Base-by-base conservation (phyloP, 164 flowering plant genomes). In the Brasenia schreberi region DNA sequence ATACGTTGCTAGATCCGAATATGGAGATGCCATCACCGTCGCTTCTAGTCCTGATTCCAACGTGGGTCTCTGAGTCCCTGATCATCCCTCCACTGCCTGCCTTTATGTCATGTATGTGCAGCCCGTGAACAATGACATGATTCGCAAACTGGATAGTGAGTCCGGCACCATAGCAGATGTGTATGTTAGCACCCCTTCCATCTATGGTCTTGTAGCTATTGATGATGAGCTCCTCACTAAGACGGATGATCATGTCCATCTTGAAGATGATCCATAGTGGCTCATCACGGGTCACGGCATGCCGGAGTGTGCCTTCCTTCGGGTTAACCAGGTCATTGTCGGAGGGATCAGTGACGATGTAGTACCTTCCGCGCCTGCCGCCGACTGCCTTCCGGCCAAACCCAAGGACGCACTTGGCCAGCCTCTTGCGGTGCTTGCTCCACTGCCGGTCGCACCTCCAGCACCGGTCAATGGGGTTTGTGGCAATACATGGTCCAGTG, bases 401-500 rank as follows among this genome's bases (percentile, higher is more conserved):
- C 0, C 96, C 96, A 0, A 74, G 73, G 16, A 58, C 88, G 42
- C 96, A 89, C 12, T 77, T 73, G 0, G 88, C 89, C 2, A 87
- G 73, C 77, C 64, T 74, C 76, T 79, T 78, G 44, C 96, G 70
- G 70, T 87, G 62, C 0, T 42, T 42, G 0, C 76, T 82, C 96
- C 96, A 89, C 65, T 84, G 67, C 0, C 67, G 64, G 5, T 69
- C 71, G 68, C 96, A 89, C 71, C 93, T 76, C 96, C 96, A 89
- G 79, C 93, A 89, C 0, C 77, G 39, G 70, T 89, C 96, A 18
- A 89, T 89, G 0, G 96, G 96, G 77, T 89, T 89, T 1, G 83
- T 81, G 0, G 89, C 93, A 68, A 5, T 4, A 79, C 93, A 89
- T 18, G 72, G 72, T 0, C 78, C 77, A 0, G 27, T 58, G 71